Percentiles rank a stretch among this genome's conserved stretches.
Conservation (phyloP, 805 yeast genomes). For the Ascoidea tarda region DNA sequence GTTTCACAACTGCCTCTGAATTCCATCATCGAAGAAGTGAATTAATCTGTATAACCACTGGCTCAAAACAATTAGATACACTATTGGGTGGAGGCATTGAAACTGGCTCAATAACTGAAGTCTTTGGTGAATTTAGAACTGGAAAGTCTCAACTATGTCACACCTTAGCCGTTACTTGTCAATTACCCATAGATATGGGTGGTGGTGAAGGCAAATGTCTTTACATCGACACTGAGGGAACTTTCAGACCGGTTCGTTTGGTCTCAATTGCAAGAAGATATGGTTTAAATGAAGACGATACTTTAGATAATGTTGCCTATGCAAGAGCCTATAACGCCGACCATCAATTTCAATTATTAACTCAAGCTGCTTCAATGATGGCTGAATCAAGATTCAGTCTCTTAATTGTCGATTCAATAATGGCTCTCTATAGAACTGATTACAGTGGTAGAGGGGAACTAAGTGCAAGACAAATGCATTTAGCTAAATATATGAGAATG, state of each 20-base stretch:
- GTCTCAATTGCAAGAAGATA: constrained; percentile 84
- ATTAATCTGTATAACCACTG: constrained; percentile 86
- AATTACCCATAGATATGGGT: constrained; percentile 89
- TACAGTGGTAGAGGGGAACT: constrained; percentile 92
- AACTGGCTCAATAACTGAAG: constrained; percentile 92
- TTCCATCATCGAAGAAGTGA: constrained; percentile 83
- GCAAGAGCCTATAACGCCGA: constrained; percentile 97
- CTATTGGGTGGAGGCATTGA: constrained; percentile 93
- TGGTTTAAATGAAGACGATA: constrained; percentile 85
- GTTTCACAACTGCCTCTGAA: constrained; percentile 94
- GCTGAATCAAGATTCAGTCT: constrained; percentile 82
- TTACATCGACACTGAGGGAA: constrained; percentile 94
- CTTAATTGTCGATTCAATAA: constrained; percentile 89
- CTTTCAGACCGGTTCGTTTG: constrained; percentile 85
- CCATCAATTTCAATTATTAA: constrained; percentile 77
- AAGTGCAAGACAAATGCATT: constrained; percentile 87
- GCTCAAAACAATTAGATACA: constrained; percentile 88
- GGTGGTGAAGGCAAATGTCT: constrained; percentile 98
- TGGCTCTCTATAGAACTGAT: constrained; percentile 94
- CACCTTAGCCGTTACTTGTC: constrained; percentile 93
- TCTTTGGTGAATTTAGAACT: constrained; percentile 94
- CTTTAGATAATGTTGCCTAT: constrained; percentile 93
- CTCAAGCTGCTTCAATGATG: constrained; percentile 93
- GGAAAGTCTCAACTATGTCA: constrained; percentile 97
- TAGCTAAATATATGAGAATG: constrained; percentile 84